These are phyloP conservation scores for Vigna angularis DNA, from an alignment of 306 rosid genomes.

Conservation along the genomic window DNA sequence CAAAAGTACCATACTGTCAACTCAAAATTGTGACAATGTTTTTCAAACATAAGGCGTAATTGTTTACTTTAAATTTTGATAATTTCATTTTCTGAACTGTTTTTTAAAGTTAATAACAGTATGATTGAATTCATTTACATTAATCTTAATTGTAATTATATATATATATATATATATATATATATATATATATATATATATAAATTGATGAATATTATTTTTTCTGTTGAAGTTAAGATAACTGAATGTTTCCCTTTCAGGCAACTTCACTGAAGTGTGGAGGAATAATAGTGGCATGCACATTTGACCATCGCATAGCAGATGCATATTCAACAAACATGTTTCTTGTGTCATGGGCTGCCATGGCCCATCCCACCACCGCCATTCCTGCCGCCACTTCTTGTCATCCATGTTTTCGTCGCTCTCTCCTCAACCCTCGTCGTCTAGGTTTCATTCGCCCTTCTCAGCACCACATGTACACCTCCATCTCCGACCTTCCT, in stretches of 20 bases:
- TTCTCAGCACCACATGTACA: constrained; percentile 59
- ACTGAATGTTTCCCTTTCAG: constrained; percentile 36
- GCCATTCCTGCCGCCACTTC: neutral
- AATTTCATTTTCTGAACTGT: neutral
- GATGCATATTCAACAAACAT: constrained; percentile 83
- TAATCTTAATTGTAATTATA: neutral
- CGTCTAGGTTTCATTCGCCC: constrained; percentile 40
- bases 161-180: too few species aligned
- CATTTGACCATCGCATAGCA: constrained; percentile 84
- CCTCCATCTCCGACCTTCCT: constrained; percentile 53
- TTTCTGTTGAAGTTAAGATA: too few species aligned
- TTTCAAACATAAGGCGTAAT: neutral
- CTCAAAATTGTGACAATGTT: too few species aligned
- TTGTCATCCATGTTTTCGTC: constrained; percentile 54
- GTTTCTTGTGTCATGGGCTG: constrained; percentile 79
- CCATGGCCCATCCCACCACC: constrained; percentile 52
- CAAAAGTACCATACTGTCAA: too few species aligned
- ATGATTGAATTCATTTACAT: neutral
- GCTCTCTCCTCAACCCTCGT: constrained; percentile 52
- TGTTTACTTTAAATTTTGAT: neutral
- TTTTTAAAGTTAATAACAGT: too few species aligned
- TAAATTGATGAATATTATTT: too few species aligned
- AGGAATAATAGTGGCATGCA: constrained; percentile 74
- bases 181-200: too few species aligned
- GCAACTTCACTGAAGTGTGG: constrained; percentile 73